Conservation (phyloP, 176 grass and related monocot genomes). For the Alopecurus myosuroides region DNA sequence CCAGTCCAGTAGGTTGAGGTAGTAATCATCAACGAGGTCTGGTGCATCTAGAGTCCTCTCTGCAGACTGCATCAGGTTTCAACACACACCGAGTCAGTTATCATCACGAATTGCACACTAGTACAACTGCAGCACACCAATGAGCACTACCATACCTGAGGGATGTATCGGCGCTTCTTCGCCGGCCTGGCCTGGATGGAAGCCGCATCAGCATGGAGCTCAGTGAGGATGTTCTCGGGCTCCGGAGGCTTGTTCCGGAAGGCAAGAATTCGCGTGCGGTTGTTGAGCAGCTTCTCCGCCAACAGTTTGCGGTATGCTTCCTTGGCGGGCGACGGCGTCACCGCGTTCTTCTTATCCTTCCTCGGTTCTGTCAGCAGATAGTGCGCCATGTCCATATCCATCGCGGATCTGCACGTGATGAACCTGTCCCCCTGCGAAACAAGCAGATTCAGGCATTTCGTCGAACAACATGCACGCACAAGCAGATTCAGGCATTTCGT, state of each 20-base stretch:
- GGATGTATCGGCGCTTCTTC: slow-evolving; percentile 41
- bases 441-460: slow-evolving; percentile 7
- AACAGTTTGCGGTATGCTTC: slow-evolving; percentile 51
- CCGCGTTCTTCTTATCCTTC: slow-evolving; percentile 43
- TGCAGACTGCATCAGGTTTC: slow-evolving; percentile 25
- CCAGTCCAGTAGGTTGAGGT: slow-evolving; percentile 63
- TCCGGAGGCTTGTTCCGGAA: slow-evolving; percentile 51
- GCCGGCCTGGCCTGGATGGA: slow-evolving; percentile 31
- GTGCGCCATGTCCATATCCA: slow-evolving; percentile 65
- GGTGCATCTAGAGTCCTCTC: slow-evolving; percentile 47
- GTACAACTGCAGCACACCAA: background rate
- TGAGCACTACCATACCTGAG: slow-evolving; percentile 21
- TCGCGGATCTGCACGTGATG: slow-evolving; percentile 43
- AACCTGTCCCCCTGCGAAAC: slow-evolving; percentile 61
- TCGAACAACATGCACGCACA: background rate
- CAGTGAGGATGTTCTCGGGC: slow-evolving; percentile 17
- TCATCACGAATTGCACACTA: background rate
- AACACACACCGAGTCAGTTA: background rate
- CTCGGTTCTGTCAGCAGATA: slow-evolving; percentile 58
- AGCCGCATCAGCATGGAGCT: slow-evolving; percentile 21
- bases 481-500: background rate
- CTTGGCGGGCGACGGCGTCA: slow-evolving; percentile 27
- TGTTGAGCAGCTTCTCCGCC: slow-evolving; percentile 51
- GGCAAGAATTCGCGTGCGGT: slow-evolving; percentile 52
- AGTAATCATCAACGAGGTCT: slow-evolving; percentile 50